These are phyloP conservation scores for Bruguiera gymnorhiza DNA, from an alignment of 345 rosid genomes.

Conservation along the genomic window DNA sequence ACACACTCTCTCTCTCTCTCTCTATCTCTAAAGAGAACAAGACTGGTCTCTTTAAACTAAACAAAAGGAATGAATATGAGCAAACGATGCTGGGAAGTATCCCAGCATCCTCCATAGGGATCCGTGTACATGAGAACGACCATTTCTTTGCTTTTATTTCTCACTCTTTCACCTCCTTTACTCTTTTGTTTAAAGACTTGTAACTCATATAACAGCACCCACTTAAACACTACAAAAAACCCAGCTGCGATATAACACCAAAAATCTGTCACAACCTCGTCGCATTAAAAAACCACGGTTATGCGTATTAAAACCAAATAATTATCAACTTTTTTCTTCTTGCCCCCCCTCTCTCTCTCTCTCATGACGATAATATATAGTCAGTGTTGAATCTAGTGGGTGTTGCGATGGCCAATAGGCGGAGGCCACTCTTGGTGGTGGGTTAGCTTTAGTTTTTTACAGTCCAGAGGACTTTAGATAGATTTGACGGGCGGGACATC, in stretches of 20 bases:
- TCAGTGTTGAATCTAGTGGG: conserved; percentile 26
- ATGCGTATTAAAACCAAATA: conserved; percentile 7
- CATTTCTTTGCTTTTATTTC: conserved; percentile 7
- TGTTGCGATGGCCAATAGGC: conserved; percentile 15
- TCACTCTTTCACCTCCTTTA: not conserved
- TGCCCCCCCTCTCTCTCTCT: not conserved
- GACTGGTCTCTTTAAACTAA: conserved; percentile 50
- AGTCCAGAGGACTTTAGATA: conserved; percentile 28
- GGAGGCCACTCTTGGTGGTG: conserved; percentile 6
- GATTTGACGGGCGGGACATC: conserved; percentile 41
- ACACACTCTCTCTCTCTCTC: conserved; percentile 9
- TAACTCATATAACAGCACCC: not conserved
- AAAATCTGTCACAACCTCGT: not conserved
- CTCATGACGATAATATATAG: conserved; percentile 4
- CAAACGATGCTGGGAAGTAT: conserved; percentile 51
- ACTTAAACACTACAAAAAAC: conserved; percentile 31
- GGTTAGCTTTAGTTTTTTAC: conserved; percentile 21
- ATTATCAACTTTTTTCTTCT: not conserved
- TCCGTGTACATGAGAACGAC: conserved; percentile 33
- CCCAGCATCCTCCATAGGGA: conserved; percentile 53
- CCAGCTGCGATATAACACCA: conserved; percentile 18
- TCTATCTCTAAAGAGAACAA: conserved; percentile 29
- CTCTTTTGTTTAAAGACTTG: not conserved
- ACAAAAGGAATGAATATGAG: conserved; percentile 48
- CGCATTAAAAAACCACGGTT: not conserved